A percentile compares a stretch with the other conserved stretches of the same genome.
These are phyloP conservation scores for Debaryomycetaceae sp. DNA, from an alignment of 1,139 yeast species.

Conservation along the genomic window DNA sequence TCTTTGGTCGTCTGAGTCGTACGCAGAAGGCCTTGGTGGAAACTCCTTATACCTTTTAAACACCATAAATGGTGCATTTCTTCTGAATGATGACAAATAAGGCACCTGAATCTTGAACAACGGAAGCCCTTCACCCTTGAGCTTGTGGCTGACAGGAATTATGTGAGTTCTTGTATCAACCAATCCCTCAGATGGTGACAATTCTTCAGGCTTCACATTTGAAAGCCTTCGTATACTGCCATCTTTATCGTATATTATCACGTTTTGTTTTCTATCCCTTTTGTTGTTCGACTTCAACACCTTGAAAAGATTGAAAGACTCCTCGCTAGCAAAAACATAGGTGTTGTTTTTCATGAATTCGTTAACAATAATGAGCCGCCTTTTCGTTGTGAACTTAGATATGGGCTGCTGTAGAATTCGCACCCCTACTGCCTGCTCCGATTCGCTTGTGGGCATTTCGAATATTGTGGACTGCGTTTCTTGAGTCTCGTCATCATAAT, in stretches of 20 bases:
- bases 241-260: conserved; percentile 21
- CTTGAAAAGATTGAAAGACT: conserved; percentile 30
- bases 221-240: conserved; percentile 18
- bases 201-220: conserved; percentile 7
- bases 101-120: conserved; percentile 35
- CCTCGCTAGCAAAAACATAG: conserved; percentile 29
- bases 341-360: conserved; percentile 31
- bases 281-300: conserved; percentile 21
- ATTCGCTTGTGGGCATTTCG: not conserved
- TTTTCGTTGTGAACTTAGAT: conserved; percentile 13
- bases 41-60: conserved; percentile 31
- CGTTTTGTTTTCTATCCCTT: conserved; percentile 17
- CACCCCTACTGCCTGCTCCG: not conserved
- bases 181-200: conserved; percentile 2
- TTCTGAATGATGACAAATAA: conserved; percentile 34
- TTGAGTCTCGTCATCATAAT: not conserved
- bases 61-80: conserved; percentile 32
- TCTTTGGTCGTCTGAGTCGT: conserved; percentile 4
- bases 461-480: not conserved
- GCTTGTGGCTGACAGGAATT: conserved; percentile 30
- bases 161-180: conserved; percentile 32
- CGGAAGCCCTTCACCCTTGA: conserved; percentile 36
- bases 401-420: not conserved
- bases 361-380: conserved; percentile 26
- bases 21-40: conserved; percentile 23